Conservation (phyloP, 75 land plant species). For the Cupressus sempervirens region DNA sequence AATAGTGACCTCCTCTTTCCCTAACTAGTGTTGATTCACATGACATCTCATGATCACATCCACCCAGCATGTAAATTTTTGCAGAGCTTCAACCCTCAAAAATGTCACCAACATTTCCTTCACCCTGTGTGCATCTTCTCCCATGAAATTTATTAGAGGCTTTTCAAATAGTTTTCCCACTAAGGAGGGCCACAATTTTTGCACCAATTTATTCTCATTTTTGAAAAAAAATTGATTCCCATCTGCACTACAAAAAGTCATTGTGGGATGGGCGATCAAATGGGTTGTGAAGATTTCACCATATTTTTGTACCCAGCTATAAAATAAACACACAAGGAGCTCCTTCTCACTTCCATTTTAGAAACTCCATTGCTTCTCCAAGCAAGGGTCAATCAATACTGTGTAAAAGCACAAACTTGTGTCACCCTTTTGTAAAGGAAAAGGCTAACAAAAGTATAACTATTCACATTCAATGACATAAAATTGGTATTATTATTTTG, state of each 20-base stretch:
- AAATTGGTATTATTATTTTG: no score
- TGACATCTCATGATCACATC: slow-evolving; percentile 16
- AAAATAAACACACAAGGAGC: slow-evolving; percentile 10
- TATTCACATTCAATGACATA: no score
- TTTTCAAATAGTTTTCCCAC: neutral
- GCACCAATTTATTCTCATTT: slow-evolving; percentile 27
- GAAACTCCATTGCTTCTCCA: slow-evolving; percentile 48
- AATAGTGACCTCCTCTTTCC: slow-evolving; percentile 16
- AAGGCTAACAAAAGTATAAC: no score
- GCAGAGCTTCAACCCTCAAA: no score
- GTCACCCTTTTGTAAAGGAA: no score
- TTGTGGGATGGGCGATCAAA: slow-evolving; percentile 15
- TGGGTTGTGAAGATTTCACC: slow-evolving; percentile 20
- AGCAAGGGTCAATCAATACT: slow-evolving; percentile 47
- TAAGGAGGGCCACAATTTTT: slow-evolving; percentile 15
- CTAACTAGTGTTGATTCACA: slow-evolving; percentile 11
- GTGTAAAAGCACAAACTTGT: no score
- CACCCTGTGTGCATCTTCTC: neutral
- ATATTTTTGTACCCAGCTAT: neutral
- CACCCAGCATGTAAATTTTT: slow-evolving; percentile 14
- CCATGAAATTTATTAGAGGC: neutral
- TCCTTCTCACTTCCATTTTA: slow-evolving; percentile 14
- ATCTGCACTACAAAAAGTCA: slow-evolving; percentile 16
- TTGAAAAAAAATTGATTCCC: slow-evolving; percentile 31
- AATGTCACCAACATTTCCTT: slow-evolving; percentile 7